Base-by-base conservation (phyloP, 2,329 filamentous ascomycete genomes). In the Emydomyces testavorans region DNA sequence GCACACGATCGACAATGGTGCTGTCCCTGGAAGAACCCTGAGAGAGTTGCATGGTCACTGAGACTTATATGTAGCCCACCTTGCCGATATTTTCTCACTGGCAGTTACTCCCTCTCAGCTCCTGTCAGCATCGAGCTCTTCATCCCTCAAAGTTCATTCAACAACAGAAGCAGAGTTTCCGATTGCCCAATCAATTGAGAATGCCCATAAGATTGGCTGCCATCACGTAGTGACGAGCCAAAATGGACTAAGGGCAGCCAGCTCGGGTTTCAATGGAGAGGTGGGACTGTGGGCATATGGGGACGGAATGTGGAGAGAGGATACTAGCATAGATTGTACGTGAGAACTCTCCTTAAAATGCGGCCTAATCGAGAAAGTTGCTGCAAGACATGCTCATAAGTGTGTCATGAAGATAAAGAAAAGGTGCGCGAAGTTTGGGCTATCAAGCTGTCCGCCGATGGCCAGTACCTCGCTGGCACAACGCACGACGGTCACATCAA, bases 401-500 rank as follows among this genome's bases (percentile, higher is more conserved):
- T 16, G 16, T 15, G 28, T 31, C 35, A n/a, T 28, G 29, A 64
- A 57, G 74, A 74, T 52, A 62, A 67, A 32, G 78, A 79, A 59
- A 75, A 76, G 50, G 74, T 80, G 2, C 82, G 81, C 35, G 83
- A 90, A 59, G 75, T 83, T 7, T 98, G 92, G 92, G 88, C 90
- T 0, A 72, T 95, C 56, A 83, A 87, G 0, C 71, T 98, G 53
- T 94, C 84, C 59, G 78, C 82, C 52, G 82, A 94, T 61, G 92
- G 92, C 41, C 77, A 80, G 54, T 92, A 82, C 60, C 75, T 96
- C 13, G 88, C 88, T n/a, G 80, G 80, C 55, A 93, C 87, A 11
- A 92, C 86, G 2, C 83, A 88, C 59, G 85, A 93, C 61, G 92
- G 92, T 2, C 79, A 83, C 47, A 80, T 96, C 60, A 88, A 89